Evolutionary conservation across 2,329 filamentous ascomycete genomes (phyloP).

Genomic region (Monosporascus sp.): DNA sequence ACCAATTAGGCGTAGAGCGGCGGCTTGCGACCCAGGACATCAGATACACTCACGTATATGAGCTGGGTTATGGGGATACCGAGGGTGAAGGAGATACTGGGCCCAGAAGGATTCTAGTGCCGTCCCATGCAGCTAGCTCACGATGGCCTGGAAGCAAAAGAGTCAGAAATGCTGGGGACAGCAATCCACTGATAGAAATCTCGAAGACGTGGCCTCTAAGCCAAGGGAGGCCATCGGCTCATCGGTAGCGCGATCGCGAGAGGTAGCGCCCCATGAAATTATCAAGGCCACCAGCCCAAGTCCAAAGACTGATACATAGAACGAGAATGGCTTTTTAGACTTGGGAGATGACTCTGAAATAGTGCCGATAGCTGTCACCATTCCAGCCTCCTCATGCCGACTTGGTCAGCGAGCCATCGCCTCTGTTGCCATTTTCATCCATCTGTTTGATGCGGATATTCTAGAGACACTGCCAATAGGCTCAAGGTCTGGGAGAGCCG

Average conservation of each 20-base stretch:
- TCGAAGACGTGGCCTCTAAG: not conserved
- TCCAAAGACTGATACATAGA: conserved; percentile 5
- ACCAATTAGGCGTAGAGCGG: conserved; percentile 18
- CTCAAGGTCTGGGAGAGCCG: too few species aligned
- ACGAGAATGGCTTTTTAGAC: conserved; percentile 5
- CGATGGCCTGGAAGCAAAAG: conserved; percentile 10
- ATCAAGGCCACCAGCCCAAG: conserved; percentile 6
- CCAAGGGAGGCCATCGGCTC: not conserved
- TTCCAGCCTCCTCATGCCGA: too few species aligned
- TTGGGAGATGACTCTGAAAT: too few species aligned
- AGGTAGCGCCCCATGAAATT: conserved; percentile 14
- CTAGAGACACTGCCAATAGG: too few species aligned
- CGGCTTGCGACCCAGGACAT: conserved; percentile 24
- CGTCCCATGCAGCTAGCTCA: conserved; percentile 9
- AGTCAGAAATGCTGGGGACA: not conserved
- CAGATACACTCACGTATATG: conserved; percentile 16
- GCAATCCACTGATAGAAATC: too few species aligned
- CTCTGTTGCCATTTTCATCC: too few species aligned
- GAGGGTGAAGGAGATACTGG: conserved; percentile 21
- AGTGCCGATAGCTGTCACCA: too few species aligned
- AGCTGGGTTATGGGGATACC: conserved; percentile 13
- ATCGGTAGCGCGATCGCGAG: conserved; percentile 16
- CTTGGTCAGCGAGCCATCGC: too few species aligned
- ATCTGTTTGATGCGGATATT: too few species aligned
- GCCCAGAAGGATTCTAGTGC: conserved; percentile 25